phyloP scores from a whole-genome alignment of 1,139 yeast genomes.

The Hyphopichia pseudoburtonii region DNA sequence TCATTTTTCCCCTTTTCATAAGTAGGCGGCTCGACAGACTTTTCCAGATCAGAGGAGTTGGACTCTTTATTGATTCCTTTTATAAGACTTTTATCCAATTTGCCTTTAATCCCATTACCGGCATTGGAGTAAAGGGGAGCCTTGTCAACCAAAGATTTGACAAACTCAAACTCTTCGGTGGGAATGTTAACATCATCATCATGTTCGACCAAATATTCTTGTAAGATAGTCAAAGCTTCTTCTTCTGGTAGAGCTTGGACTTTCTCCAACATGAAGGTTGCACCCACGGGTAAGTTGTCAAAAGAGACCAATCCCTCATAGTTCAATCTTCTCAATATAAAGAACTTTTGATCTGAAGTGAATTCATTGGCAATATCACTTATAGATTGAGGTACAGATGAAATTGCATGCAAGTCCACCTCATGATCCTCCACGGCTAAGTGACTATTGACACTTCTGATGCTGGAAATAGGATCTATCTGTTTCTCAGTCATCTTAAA shows the following conservation, averaged over 20 bases:
- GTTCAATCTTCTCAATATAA: constrained; percentile 26
- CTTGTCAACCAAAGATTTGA: constrained; percentile 15
- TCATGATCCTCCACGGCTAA: constrained; percentile 17
- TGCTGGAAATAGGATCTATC: too few relatives aligned
- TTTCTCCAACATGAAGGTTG: constrained; percentile 30
- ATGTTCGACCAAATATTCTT: constrained; percentile 18
- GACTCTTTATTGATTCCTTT: too few relatives aligned
- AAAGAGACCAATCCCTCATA: constrained; percentile 24
- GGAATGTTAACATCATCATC: constrained; percentile 22
- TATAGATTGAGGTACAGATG: constrained; percentile 20
- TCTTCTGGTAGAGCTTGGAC: constrained; percentile 18
- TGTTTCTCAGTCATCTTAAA: too few relatives aligned
- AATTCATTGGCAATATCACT: constrained; percentile 25
- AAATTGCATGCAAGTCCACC: constrained; percentile 19
- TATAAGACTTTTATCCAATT: too few relatives aligned
- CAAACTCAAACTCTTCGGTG: constrained; percentile 12
- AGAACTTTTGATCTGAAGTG: constrained; percentile 26
- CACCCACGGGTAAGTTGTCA: constrained; percentile 27
- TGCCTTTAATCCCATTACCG: too few relatives aligned
- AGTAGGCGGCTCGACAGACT: too few relatives aligned
- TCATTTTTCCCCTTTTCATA: too few relatives aligned
- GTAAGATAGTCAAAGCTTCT: constrained; percentile 23
- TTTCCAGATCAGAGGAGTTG: too few relatives aligned
- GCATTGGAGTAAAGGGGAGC: constrained; percentile 1
- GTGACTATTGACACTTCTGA: constrained; percentile 3